Base-by-base conservation (phyloP, 441 rosid genomes). In the Populus hybrid region DNA sequence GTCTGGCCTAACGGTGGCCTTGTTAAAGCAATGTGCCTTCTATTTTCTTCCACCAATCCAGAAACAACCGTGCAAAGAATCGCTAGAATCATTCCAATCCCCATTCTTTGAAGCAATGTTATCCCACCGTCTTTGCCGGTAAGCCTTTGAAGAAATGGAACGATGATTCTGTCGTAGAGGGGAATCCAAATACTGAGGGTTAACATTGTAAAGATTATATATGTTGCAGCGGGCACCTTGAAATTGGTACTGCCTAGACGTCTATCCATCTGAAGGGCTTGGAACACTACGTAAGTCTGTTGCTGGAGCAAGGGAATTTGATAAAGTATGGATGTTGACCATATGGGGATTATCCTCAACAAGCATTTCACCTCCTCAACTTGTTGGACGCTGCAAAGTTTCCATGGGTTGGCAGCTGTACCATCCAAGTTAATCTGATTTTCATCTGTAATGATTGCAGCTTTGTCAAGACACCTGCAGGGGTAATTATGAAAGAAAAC, bases 171-270 rank as follows among this genome's bases (percentile, higher is more conserved):
- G 76, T 86, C 92, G 24, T 89, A 89, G 68, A 87, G 56, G 5
- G 88, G 83, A 73, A 89, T 75, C 86, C 86, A 89, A 20, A 89
- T n/a, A 29, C 85, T 86, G 61, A 89, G 81, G 23, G 83, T 77
- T 33, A 83, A 59, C 88, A 87, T 87, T 40, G 77, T 31, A 67
- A 89, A 84, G 74, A 87, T 85, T 18, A 75, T 68, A 50, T 76
- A 88, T 12, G 91, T 76, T 40, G 86, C 91, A 0, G 84, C 82
- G 6, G 88, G 88, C 1, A 86, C 68, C 71, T 81, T 40, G 69
- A 87, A 85, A 20, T n/a, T 73, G 11, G 21, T 33, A 7, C 1
- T 40, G 20, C 79, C 80, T 7, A 89, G 71, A 24, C 74, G 80
- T 29, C 88, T 77, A 72, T 87, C 88, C 18, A 78, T 71, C 40